Conservation (phyloP, 139 green algal genomes). For the Monoraphidium neglectum region DNA sequence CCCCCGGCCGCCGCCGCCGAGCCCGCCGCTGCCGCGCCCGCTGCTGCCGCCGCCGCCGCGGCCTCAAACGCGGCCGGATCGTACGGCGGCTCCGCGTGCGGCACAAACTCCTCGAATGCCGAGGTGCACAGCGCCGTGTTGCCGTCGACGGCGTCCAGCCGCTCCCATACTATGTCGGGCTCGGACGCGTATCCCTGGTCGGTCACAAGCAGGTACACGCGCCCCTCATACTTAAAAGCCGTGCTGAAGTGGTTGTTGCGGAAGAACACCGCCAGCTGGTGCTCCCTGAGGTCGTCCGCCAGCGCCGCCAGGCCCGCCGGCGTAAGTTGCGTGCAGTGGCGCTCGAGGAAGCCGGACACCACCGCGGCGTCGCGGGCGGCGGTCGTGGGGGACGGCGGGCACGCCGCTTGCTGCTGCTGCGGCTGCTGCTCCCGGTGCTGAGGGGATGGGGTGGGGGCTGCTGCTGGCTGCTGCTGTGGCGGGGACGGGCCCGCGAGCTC, state of each 20-base stretch:
- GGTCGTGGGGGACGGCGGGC: neutral
- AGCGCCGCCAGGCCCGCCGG: constrained; percentile 68
- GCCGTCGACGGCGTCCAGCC: constrained; percentile 66
- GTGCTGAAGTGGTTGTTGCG: constrained; percentile 97
- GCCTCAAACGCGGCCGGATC: neutral
- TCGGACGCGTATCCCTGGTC: constrained; percentile 69
- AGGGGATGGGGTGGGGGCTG: neutral
- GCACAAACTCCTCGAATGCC: constrained; percentile 16
- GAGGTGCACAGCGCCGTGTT: constrained; percentile 69
- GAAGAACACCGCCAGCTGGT: constrained; percentile 88
- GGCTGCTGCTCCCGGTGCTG: neutral
- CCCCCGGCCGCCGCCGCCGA: constrained; percentile 18
- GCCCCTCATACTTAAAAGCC: constrained; percentile 72
- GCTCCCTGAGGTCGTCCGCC: constrained; percentile 51
- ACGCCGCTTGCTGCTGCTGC: neutral
- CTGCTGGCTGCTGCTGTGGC: constrained; percentile 13
- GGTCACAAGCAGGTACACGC: constrained; percentile 90
- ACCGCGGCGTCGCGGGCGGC: constrained; percentile 4
- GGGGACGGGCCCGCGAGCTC: neutral
- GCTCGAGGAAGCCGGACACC: constrained; percentile 78
- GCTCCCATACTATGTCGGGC: constrained; percentile 92
- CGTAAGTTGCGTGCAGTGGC: constrained; percentile 85
- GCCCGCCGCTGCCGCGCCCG: neutral
- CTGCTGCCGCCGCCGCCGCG: constrained; percentile 8
- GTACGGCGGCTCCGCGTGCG: constrained; percentile 24